Conservation (phyloP, 225 moss, liverwort and hornwort genomes). For the Marchantia paleacea region DNA sequence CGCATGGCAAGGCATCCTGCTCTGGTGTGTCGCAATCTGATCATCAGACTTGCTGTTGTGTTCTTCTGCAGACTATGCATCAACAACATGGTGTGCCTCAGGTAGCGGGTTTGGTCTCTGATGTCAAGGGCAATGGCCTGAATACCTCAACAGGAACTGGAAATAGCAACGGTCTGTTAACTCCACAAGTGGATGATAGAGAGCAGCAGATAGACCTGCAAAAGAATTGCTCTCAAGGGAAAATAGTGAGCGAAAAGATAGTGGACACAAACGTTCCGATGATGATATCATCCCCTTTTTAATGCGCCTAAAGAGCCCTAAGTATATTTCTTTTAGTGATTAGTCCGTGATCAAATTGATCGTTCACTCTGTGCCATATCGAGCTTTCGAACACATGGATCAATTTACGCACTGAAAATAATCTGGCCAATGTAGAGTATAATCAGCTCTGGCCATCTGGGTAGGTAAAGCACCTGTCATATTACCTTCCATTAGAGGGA, state of each 20-base stretch:
- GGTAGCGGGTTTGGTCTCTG: background rate
- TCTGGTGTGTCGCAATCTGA: background rate
- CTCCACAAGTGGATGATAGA: slow-evolving; percentile 20
- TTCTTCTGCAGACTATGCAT: slow-evolving; percentile 29
- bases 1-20: background rate
- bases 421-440: slow-evolving; percentile 22
- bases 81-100: slow-evolving; percentile 21
- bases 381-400: background rate
- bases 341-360: slow-evolving; percentile 24
- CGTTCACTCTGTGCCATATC: slow-evolving; percentile 20
- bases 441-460: slow-evolving; percentile 13
- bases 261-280: slow-evolving; percentile 35
- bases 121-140: slow-evolving; percentile 13
- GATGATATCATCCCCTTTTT: slow-evolving; percentile 30
- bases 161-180: slow-evolving; percentile 20
- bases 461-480: slow-evolving; percentile 10
- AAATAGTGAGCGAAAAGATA: slow-evolving; percentile 32
- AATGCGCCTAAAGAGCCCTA: background rate
- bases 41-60: too few relatives aligned
- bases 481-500: background rate
- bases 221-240: slow-evolving; percentile 36
- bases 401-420: slow-evolving; percentile 21
- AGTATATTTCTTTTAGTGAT: background rate
- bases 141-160: slow-evolving; percentile 18
- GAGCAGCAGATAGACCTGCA: slow-evolving; percentile 30